Base-by-base conservation (phyloP, 139 green algal genomes). In the Volvox africanus region DNA sequence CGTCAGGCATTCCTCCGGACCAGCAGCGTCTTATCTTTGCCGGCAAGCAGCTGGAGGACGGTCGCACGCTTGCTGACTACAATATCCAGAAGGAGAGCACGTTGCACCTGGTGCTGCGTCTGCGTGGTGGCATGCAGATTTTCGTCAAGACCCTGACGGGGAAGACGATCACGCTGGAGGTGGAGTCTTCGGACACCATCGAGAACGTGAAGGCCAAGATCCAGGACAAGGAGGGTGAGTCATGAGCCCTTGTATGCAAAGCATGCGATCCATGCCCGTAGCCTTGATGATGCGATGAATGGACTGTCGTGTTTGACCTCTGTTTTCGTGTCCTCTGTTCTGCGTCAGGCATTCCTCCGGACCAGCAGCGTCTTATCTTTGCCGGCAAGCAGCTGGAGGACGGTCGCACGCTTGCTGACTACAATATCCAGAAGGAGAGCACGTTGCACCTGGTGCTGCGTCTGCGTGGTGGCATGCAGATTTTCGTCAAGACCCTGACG, bases 331-430 rank as follows among this genome's bases (percentile, higher is more conserved):
- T 12, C 65, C 24, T 16, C 65, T 2, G 65, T 28, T 12, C 65
- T 30, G 12, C 65, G 65, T 28, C 68, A 95, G 97, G 97, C 62
- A 99, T 99, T 90, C 97, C 97, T 1, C 96, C 97, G 30, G 96
- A 98, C 93, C 97, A 99, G 96, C 97, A 99, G 96, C 96, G 97
- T 65, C 95, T 99, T 62, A 98, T 99, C 91, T 99, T 98, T 87
- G 97, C 97, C 22, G 97, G 97, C 94, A 99, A 99, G 96, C 97
- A 99, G 97, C 96, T 99, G 86, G 97, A 99, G 94, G 97, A 99
- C 81, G 97, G 97, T 61, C 95, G 97, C 86, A 99, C 97, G 0
- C 94, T 99, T 75, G 96, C 97, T 1, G 97, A 99, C 92, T 99
- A 99, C 95, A 99, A 98, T 96, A 98, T 99, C 94, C 96, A 98